phyloP scores from a whole-genome alignment of 306 rosid genomes.

The Glycine tomentella region DNA sequence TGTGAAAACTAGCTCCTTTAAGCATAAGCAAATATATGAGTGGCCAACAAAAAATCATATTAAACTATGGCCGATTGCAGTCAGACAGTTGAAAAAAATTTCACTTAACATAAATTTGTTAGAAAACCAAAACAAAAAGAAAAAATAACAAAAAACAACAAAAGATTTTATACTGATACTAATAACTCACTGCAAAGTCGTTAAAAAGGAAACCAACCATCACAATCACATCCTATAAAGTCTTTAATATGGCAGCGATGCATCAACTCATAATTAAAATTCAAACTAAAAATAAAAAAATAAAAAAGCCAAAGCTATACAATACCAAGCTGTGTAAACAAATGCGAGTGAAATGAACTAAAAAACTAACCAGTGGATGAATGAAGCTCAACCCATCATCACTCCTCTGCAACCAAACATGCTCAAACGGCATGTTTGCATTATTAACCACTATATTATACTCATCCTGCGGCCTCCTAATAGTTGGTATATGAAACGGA shows the following conservation, averaged over 20 bases:
- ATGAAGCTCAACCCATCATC: slow-evolving; percentile 70
- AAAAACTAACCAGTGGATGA: slow-evolving; percentile 86
- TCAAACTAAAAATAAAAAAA: too few species aligned
- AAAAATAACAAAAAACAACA: not conserved
- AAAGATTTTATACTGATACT: not conserved
- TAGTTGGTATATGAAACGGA: slow-evolving; percentile 87
- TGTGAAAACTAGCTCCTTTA: not conserved
- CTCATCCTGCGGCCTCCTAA: slow-evolving; percentile 85
- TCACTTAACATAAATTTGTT: not conserved
- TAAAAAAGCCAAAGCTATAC: too few species aligned
- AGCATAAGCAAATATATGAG: not conserved
- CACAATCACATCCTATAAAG: too few species aligned
- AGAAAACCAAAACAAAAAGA: not conserved
- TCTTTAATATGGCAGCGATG: too few species aligned
- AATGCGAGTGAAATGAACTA: slow-evolving; percentile 41
- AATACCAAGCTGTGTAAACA: not conserved
- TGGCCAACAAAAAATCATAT: not conserved
- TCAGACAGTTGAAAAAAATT: not conserved
- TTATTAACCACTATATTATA: slow-evolving; percentile 72
- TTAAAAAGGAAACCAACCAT: too few species aligned
- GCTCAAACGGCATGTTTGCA: slow-evolving; percentile 75
- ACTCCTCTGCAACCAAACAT: slow-evolving; percentile 88
- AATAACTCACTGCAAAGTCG: not conserved
- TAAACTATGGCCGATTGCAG: not conserved
- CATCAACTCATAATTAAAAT: too few species aligned